Evolutionary conservation across 1,139 yeast genomes (phyloP).

Genomic region (Debaryomycetaceae sp.): DNA sequence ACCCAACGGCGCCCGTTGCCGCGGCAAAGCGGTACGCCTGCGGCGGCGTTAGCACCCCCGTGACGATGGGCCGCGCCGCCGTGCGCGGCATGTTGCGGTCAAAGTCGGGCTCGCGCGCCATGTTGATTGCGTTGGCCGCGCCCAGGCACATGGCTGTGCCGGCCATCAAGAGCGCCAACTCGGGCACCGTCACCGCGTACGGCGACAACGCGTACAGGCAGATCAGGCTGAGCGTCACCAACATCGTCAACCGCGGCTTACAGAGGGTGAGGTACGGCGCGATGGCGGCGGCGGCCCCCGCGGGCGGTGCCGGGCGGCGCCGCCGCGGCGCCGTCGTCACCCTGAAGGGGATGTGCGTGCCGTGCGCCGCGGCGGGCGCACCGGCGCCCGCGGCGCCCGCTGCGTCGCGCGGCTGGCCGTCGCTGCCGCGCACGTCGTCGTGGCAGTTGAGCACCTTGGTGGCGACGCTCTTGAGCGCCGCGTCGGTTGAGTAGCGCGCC

Average conservation of each 20-base stretch:
- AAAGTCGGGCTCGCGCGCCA: conserved; percentile 92
- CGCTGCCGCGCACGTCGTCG: conserved; percentile 15
- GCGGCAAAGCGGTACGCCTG: conserved; percentile 84
- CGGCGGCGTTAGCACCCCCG: conserved; percentile 68
- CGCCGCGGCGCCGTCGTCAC: conserved; percentile 38
- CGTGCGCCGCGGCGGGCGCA: conserved; percentile 4
- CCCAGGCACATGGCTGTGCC: conserved; percentile 91
- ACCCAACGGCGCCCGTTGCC: conserved; percentile 66
- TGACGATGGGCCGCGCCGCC: conserved; percentile 82
- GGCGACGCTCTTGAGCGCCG: conserved; percentile 21
- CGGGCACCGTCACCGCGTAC: conserved; percentile 62
- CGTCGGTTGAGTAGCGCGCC: neutral
- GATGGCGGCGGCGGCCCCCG: conserved; percentile 1
- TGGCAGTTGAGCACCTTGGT: conserved; percentile 37
- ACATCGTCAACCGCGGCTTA: conserved; percentile 81
- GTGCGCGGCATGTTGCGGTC: conserved; percentile 90
- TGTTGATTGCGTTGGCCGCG: conserved; percentile 93
- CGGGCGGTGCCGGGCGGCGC: conserved; percentile 1
- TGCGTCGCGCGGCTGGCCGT: neutral
- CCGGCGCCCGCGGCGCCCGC: conserved; percentile 4
- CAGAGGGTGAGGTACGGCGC: conserved; percentile 70
- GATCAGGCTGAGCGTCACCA: conserved; percentile 87
- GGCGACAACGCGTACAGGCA: conserved; percentile 95
- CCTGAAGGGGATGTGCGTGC: conserved; percentile 51
- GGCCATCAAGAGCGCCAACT: conserved; percentile 64